phyloP scores from a whole-genome alignment of 495 filamentous ascomycete species.

The Xylaria nigripes region DNA sequence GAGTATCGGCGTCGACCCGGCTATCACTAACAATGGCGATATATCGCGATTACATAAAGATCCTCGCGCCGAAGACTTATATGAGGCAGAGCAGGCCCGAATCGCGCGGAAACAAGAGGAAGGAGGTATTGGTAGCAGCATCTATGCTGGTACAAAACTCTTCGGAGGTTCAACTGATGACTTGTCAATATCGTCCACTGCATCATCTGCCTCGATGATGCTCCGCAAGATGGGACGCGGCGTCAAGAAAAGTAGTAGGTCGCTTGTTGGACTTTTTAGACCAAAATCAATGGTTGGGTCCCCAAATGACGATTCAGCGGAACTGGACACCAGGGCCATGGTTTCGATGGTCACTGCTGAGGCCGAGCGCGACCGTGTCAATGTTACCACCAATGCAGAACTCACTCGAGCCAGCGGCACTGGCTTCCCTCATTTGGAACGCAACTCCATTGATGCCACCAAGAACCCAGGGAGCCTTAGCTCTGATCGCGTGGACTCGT shows the following conservation, averaged over 20 bases:
- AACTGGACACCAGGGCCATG: constrained; percentile 62
- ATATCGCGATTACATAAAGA: constrained; percentile 64
- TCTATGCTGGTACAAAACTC: constrained; percentile 82
- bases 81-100: constrained; percentile 69
- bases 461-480: constrained; percentile 31
- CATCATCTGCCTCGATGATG: constrained; percentile 97
- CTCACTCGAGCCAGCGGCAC: constrained; percentile 66
- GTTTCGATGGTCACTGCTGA: constrained; percentile 95
- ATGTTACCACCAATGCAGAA: constrained; percentile 64
- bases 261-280: constrained; percentile 88
- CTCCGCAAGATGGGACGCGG: constrained; percentile 98
- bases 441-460: constrained; percentile 60
- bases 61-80: constrained; percentile 59
- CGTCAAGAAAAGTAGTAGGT: constrained; percentile 85
- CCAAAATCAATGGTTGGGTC: constrained; percentile 85
- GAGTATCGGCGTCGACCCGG: constrained; percentile 47
- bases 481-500: constrained; percentile 45
- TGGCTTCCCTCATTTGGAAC: constrained; percentile 82
- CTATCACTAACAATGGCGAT: constrained; percentile 45
- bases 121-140: constrained; percentile 81
- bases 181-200: constrained; percentile 92
- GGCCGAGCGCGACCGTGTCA: constrained; percentile 78
- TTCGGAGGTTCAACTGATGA: constrained; percentile 94
- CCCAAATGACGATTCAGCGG: constrained; percentile 55
- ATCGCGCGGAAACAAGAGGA: constrained; percentile 89